Conservation (phyloP, 768 basidiomycete genomes). For the Grammothele lineata region DNA sequence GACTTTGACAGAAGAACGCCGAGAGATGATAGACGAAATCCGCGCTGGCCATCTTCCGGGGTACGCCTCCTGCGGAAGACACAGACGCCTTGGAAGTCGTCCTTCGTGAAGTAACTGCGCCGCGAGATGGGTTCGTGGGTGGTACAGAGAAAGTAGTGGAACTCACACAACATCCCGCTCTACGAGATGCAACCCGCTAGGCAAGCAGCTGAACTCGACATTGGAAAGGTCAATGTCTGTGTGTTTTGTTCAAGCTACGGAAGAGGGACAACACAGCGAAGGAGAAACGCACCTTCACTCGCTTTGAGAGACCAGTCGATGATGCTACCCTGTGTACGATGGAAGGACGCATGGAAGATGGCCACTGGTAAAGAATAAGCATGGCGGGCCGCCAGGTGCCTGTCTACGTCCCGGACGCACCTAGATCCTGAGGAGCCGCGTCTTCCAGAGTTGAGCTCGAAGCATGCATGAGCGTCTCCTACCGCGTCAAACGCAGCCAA, state of each 20-base stretch:
- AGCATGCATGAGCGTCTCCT: slow-evolving; percentile 1
- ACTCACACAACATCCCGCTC: slow-evolving; percentile 77
- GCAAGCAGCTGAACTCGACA: slow-evolving; percentile 78
- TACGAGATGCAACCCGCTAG: slow-evolving; percentile 77
- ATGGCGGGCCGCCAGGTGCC: too few species aligned
- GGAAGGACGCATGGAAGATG: slow-evolving; percentile 82
- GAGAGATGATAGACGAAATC: slow-evolving; percentile 74
- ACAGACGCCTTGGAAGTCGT: slow-evolving; percentile 64
- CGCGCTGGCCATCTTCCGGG: slow-evolving; percentile 67
- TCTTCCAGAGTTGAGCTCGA: slow-evolving; percentile 1
- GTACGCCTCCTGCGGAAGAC: slow-evolving; percentile 70
- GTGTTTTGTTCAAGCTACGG: too few species aligned
- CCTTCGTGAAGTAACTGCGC: slow-evolving; percentile 68
- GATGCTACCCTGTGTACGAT: slow-evolving; percentile 76
- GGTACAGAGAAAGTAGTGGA: not conserved
- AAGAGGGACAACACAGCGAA: too few species aligned
- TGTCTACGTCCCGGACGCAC: too few species aligned
- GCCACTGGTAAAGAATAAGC: slow-evolving; percentile 52
- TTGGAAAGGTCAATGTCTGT: slow-evolving; percentile 63
- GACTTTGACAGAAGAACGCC: slow-evolving; percentile 70
- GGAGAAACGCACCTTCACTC: slow-evolving; percentile 54
- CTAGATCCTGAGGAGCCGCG: slow-evolving; percentile 47
- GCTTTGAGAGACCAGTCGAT: slow-evolving; percentile 78
- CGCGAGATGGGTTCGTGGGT: not conserved
- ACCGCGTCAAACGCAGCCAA: too few species aligned